Evolutionary conservation across 495 filamentous ascomycete genomes (phyloP), one percentile per base, ranked within the genome.

Genomic region (Podospora pseudocomata): DNA sequence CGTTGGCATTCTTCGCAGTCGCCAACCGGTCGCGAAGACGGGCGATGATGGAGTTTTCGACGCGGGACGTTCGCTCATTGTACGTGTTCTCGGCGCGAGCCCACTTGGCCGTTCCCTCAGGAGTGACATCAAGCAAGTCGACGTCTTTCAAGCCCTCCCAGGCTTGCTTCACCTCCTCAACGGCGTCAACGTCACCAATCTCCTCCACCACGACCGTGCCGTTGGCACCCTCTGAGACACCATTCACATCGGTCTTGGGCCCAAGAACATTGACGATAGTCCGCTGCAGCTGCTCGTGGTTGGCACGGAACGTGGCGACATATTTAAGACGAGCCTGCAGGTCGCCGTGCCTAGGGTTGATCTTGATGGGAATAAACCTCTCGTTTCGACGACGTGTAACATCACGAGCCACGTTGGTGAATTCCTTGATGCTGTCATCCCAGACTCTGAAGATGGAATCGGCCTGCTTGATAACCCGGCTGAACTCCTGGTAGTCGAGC

Each of bases 31-130:
- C 95, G 73, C 96, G 86, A 11, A 99, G 81, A 49, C 94, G 88
- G 66, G 95, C 93, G 76, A 99, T 99, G 76, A 99, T 99, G 13
- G 96, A 97, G 76, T 98, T 99, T 76, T 99, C 95, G 7, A 99
- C 95, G 19, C 95, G 86, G 16, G 95, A 92, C 28, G 95, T 98
- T 20, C 95, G 90, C 74, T 98, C 96, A 72, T 97, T 98, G 81
- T 99, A 99, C 26, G 88, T 90, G 70, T 92, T 92, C 79, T 99
- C 95, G 28, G 92, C 94, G 69, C 92, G 88, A 28, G 91, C 91
- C 93, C 95, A 99, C 64, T 90, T 85, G 67, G 90, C 87, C 13
- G 94, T 96, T 59, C 95, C 95, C 77, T 96, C 92, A 0, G 85
- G 85, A 6, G 94, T 90, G 30, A 97, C 92, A 79, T 99, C 95